Conservation (phyloP, 495 filamentous ascomycete genomes). For the Neurospora sp. region DNA sequence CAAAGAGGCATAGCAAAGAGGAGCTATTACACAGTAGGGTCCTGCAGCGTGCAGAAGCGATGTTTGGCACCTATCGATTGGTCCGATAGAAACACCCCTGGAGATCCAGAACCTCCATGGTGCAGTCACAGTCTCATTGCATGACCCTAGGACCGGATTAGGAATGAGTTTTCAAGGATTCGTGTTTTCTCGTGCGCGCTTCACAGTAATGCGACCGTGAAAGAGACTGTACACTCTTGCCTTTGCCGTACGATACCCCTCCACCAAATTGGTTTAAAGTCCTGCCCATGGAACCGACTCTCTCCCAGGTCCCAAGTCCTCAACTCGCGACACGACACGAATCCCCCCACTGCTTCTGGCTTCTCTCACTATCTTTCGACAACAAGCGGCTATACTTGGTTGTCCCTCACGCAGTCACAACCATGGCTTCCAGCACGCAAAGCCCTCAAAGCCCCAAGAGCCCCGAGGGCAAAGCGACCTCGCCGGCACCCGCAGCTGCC, state of each 20-base stretch:
- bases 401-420: background rate
- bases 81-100: background rate
- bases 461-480: background rate
- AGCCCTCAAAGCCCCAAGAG: background rate
- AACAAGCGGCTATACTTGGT: background rate
- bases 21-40: background rate
- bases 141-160: background rate
- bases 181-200: background rate
- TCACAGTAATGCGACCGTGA: background rate
- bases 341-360: background rate
- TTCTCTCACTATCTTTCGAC: background rate
- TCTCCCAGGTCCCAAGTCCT: background rate
- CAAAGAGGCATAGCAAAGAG: background rate
- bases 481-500: background rate
- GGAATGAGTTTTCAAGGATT: background rate
- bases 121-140: background rate
- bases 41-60: background rate
- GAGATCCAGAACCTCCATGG: background rate
- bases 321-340: background rate
- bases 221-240: background rate
- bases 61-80: background rate
- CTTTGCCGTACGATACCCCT: background rate
- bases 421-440: background rate
- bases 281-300: background rate
- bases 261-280: background rate